A percentile compares a stretch with the other conserved stretches of the same genome.
Evolutionary conservation across 148 eudicot genomes (phyloP).

Genomic region (Persicaria maculosa): DNA sequence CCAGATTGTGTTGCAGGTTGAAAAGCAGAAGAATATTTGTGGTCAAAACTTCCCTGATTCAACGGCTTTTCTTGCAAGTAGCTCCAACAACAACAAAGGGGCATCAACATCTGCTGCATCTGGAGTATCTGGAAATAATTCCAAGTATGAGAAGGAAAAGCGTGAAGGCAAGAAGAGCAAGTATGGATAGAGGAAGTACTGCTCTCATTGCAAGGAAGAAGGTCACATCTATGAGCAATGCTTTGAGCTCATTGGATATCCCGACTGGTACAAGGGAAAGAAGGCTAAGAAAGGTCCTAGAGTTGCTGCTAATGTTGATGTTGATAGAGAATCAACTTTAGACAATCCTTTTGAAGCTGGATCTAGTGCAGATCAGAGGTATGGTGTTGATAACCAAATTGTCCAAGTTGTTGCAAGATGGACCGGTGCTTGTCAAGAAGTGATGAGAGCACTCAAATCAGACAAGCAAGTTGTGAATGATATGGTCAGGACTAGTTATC

Average conservation of each 20-base stretch:
- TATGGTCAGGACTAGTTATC: too few relatives aligned
- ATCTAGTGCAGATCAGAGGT: background rate
- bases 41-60: background rate
- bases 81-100: background rate
- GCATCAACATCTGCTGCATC: too few relatives aligned
- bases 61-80: background rate
- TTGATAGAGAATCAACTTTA: too few relatives aligned
- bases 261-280: background rate
- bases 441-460: background rate
- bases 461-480: background rate
- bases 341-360: background rate
- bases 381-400: background rate
- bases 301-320: background rate
- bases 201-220: background rate
- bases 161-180: too few relatives aligned
- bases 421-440: background rate
- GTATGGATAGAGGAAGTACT: background rate
- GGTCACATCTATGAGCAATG: background rate
- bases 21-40: background rate
- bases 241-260: background rate
- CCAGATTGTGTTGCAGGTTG: background rate
- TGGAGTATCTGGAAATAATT: too few relatives aligned
- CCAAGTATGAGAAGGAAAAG: background rate
- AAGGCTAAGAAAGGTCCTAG: background rate
- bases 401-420: background rate